These are phyloP conservation scores for Boletus vinaceobasis DNA, from an alignment of 768 basidiomycete genomes.

Conservation along the genomic window DNA sequence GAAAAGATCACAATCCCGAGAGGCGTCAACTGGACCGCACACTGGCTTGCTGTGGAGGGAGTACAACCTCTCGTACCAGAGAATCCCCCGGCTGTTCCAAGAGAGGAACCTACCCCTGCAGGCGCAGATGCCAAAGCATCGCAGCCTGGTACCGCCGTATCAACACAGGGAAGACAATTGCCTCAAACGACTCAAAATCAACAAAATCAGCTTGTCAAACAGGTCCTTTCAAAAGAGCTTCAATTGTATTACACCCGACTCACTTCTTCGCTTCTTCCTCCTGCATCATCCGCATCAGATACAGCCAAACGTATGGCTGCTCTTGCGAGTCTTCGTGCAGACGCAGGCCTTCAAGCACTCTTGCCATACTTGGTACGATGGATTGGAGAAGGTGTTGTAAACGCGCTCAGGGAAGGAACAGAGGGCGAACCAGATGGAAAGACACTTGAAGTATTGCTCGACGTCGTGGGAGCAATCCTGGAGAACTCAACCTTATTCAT, in stretches of 20 bases:
- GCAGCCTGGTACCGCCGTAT: slow-evolving; percentile 21
- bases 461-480: slow-evolving; percentile 79
- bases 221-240: slow-evolving; percentile 88
- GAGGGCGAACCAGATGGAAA: slow-evolving; percentile 65
- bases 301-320: slow-evolving; percentile 80
- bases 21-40: slow-evolving; percentile 84
- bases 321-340: slow-evolving; percentile 80
- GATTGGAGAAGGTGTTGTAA: slow-evolving; percentile 86
- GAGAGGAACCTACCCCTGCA: slow-evolving; percentile 41
- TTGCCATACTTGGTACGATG: slow-evolving; percentile 93
- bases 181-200: slow-evolving; percentile 42
- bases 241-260: slow-evolving; percentile 94
- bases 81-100: slow-evolving; percentile 82
- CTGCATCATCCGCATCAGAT: slow-evolving; percentile 40
- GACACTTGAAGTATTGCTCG: slow-evolving; percentile 76
- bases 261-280: slow-evolving; percentile 73
- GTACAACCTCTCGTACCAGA: slow-evolving; percentile 96
- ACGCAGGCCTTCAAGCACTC: slow-evolving; percentile 88
- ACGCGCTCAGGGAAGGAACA: slow-evolving; percentile 45
- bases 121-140: slow-evolving; percentile 29
- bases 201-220: slow-evolving; percentile 80
- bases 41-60: slow-evolving; percentile 98
- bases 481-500: slow-evolving; percentile 88
- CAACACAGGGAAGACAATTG: slow-evolving; percentile 25
- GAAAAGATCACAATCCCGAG: slow-evolving; percentile 81